Evolutionary conservation across 2,329 filamentous ascomycete species (phyloP).

Genomic region (Salinomyces thailandicus): DNA sequence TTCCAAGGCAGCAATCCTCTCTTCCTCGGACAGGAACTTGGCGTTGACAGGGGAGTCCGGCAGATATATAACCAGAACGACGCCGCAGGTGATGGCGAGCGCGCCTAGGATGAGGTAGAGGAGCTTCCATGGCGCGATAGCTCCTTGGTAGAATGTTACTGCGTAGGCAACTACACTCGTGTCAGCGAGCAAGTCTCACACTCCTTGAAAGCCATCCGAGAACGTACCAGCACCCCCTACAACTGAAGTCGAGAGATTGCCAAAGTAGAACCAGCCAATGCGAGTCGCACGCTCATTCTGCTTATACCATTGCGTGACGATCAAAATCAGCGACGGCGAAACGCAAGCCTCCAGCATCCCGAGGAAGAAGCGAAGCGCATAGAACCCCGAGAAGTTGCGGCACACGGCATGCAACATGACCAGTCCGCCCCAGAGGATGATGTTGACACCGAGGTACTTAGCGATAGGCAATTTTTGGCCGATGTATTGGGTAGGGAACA

Average conservation of each 20-base stretch:
- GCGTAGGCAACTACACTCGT: conserved; percentile 5
- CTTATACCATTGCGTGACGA: conserved; percentile 27
- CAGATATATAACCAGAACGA: conserved; percentile 22
- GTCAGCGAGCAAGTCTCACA: not conserved
- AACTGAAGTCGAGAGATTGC: conserved; percentile 5
- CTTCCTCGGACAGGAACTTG: conserved; percentile 25
- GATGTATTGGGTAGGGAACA: conserved; percentile 7
- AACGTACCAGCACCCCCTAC: conserved; percentile 7
- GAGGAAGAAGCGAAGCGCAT: conserved; percentile 43
- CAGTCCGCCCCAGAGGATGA: conserved; percentile 19
- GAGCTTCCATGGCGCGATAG: conserved; percentile 17
- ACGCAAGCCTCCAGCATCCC: conserved; percentile 46
- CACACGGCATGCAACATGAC: conserved; percentile 29
- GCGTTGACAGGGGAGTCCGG: conserved; percentile 29
- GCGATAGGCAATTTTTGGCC: conserved; percentile 8
- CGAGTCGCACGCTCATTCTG: conserved; percentile 10
- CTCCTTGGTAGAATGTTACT: conserved; percentile 5
- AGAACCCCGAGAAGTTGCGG: conserved; percentile 27
- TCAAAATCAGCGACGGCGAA: conserved; percentile 46
- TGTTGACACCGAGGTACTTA: conserved; percentile 7
- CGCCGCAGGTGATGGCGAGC: conserved; percentile 21
- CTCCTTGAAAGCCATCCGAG: too few relatives aligned
- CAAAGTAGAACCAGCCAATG: conserved; percentile 9
- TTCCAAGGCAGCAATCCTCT: conserved; percentile 28
- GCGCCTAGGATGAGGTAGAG: conserved; percentile 25